Conservation (phyloP, 2,329 filamentous ascomycete genomes). For the Colletotrichum scovillei region DNA sequence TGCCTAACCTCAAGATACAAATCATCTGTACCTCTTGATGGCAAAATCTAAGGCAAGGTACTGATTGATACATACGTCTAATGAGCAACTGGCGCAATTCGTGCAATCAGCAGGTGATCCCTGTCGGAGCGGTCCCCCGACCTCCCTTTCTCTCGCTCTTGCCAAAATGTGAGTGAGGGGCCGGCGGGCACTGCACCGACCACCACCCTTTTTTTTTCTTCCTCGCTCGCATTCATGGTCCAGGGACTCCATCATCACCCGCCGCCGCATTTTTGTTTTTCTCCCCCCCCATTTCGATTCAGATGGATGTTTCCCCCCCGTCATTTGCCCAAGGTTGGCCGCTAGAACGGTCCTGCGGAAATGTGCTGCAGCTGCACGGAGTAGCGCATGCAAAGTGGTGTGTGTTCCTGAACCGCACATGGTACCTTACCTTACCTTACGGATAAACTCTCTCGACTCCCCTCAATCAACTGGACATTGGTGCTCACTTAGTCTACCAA, state of each 20-base stretch:
- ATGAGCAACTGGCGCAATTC: not conserved
- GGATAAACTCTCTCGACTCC: not conserved
- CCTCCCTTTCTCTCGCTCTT: constrained; percentile 18
- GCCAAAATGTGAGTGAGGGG: constrained; percentile 14
- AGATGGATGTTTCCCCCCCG: not conserved
- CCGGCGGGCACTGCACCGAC: constrained; percentile 20
- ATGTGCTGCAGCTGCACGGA: not conserved
- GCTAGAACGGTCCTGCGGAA: not conserved
- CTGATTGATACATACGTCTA: not conserved
- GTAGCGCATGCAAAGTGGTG: constrained; percentile 11
- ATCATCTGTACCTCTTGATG: not conserved
- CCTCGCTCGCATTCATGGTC: not conserved
- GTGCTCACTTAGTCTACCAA: not conserved
- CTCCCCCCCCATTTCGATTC: not conserved
- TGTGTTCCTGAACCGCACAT: not conserved
- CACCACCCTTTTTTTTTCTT: constrained; percentile 20
- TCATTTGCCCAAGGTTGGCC: not conserved
- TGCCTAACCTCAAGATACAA: not conserved
- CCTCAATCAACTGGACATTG: too few species aligned
- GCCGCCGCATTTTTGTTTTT: constrained; percentile 2
- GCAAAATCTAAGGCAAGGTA: not conserved
- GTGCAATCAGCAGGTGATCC: constrained; percentile 22
- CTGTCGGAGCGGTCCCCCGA: constrained; percentile 12
- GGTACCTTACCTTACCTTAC: not conserved
- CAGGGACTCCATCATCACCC: constrained; percentile 8